A percentile compares a stretch with the other conserved stretches of the same genome.
Conservation (phyloP, 192 early-diverging fungal species). For the Mortierella antarctica region DNA sequence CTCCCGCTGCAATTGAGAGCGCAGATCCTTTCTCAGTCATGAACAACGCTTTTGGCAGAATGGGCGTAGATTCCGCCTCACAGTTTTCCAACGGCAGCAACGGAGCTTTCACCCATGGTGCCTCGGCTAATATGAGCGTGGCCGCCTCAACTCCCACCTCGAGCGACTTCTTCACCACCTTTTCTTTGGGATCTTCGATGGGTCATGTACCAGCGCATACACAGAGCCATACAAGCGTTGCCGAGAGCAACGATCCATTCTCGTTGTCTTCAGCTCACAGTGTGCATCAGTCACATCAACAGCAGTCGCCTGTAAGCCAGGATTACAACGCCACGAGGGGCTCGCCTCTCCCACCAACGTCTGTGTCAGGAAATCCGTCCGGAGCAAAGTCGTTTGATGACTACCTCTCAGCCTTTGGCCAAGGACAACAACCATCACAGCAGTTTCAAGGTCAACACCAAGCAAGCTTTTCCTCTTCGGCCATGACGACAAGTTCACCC, state of each 20-base stretch:
- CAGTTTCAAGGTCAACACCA: neutral
- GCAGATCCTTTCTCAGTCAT: constrained; percentile 46
- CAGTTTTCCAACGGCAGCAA: neutral
- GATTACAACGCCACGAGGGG: neutral
- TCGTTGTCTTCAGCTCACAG: constrained; percentile 7
- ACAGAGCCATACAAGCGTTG: neutral
- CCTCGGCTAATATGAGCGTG: neutral
- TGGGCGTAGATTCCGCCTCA: constrained; percentile 14
- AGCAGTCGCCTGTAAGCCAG: constrained; percentile 13
- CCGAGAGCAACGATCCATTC: constrained; percentile 17
- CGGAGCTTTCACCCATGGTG: neutral
- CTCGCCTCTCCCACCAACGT: neutral
- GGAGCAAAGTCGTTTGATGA: constrained; percentile 49
- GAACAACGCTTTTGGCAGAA: constrained; percentile 35
- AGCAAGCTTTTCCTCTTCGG: neutral
- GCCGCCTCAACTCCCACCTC: neutral
- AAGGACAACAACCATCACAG: constrained; percentile 5
- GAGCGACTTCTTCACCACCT: constrained; percentile 22
- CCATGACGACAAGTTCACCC: neutral
- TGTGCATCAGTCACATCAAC: neutral
- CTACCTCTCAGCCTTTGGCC: constrained; percentile 21
- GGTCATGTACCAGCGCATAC: neutral
- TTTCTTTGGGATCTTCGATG: constrained; percentile 2
- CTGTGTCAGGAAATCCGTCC: neutral
- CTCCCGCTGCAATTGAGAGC: constrained; percentile 15